A percentile compares a stretch with the other conserved stretches of the same genome.
Conservation (phyloP, 2,329 filamentous ascomycete genomes). For the Fusarium anthophilum region DNA sequence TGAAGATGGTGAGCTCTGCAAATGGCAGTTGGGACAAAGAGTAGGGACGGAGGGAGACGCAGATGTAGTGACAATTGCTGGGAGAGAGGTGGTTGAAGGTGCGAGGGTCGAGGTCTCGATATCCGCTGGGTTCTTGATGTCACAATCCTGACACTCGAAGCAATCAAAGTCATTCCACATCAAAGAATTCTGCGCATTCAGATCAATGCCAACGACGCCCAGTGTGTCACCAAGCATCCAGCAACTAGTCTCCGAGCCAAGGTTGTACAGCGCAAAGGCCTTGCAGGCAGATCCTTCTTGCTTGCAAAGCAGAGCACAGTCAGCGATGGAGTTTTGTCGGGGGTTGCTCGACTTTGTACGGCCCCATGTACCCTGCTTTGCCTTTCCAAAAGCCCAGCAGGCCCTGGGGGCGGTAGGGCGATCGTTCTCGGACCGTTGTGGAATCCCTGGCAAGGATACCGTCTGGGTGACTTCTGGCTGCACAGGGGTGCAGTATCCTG, state of each 20-base stretch:
- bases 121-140: neutral
- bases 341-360: neutral
- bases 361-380: neutral
- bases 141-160: conserved; percentile 9
- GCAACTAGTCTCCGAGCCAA: neutral
- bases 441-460: neutral
- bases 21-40: neutral
- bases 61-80: neutral
- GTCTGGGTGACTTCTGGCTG: neutral
- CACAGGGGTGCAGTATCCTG: neutral
- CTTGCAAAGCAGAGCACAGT: conserved; percentile 11
- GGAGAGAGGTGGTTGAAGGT: neutral
- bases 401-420: neutral
- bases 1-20: neutral
- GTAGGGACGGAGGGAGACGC: neutral
- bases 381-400: conserved; percentile 6
- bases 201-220: neutral
- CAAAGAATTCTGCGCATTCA: neutral
- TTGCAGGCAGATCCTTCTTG: neutral
- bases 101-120: accelerated
- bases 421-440: neutral
- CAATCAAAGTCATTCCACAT: conserved; percentile 19
- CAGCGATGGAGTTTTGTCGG: conserved; percentile 14
- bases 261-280: neutral
- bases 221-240: neutral